Base-by-base conservation (phyloP, 345 rosid genomes). In the thale cress (Arabidopsis thaliana) region DNA sequence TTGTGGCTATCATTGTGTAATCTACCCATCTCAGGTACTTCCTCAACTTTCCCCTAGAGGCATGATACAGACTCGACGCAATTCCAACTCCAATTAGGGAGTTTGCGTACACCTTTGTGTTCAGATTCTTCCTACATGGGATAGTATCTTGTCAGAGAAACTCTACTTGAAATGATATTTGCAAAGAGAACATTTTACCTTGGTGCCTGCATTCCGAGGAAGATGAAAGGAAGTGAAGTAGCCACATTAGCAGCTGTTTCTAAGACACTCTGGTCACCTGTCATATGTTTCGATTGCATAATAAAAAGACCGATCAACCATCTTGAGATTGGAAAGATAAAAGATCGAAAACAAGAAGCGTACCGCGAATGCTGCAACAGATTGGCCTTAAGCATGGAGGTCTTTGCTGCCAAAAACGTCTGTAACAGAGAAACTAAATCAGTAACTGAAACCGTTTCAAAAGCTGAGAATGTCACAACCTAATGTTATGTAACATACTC, bases 21-120 rank as follows among this genome's bases (percentile, higher is more conserved):
- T 92, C 99, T 61, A 83, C 74, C 97, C 99, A 95, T 87, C 93
- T 87, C 46, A 95, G 65, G 67, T 84, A 95, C 74, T 82, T 90
- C 81, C 97, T 87, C 70, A 84, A 41, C 67, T 72, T 87, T 44
- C 99, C 99, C 78, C 89, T 86, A 8, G 99, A 95, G 69, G 84
- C 86, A 86, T 95, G 99, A 73, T 95, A 95, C 80, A 95, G 36
- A 69, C 88, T 83, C 22, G 99, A 95, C 0, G 93, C 88, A 59
- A 92, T 83, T 75, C 99, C 99, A 32, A 95, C 99, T 71, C 99
- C 99, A 30, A 95, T 80, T 52, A 95, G 78, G 2, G 99, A 92
- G 87, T 95, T 95, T 65, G 99, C 99, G 58, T 95, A 95, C 51
- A 92, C 73, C 76, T 82, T 90, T 0, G 83, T 83, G 77, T 79